Percentiles rank a stretch among this genome's conserved stretches.
These are phyloP conservation scores for Penicillium brevicompactum DNA, from an alignment of 2,329 filamentous ascomycete species.

Conservation along the genomic window DNA sequence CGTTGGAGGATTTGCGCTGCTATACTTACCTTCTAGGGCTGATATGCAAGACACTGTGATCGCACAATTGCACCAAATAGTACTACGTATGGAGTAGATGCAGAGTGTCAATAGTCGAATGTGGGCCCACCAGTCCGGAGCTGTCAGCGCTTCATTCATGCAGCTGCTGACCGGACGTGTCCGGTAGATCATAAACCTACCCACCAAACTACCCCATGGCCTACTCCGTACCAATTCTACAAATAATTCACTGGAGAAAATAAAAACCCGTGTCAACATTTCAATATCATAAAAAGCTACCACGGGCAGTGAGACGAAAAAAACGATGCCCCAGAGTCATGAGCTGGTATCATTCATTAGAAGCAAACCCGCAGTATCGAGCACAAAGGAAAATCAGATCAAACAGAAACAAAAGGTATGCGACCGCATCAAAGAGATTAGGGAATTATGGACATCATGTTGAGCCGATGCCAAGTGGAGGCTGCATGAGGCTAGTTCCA, in stretches of 20 bases:
- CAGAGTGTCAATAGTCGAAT: not conserved
- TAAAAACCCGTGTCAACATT: conserved; percentile 25
- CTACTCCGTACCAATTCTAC: no score
- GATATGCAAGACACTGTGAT: not conserved
- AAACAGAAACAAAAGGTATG: conserved; percentile 13
- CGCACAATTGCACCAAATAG: not conserved
- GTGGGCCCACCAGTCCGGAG: not conserved
- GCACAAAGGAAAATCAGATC: conserved; percentile 17
- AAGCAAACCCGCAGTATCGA: conserved; percentile 23
- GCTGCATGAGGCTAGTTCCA: conserved; percentile 29
- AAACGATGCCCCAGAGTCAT: conserved; percentile 33
- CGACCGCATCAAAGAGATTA: conserved; percentile 22
- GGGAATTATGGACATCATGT: conserved; percentile 23
- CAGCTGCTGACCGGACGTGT: not conserved
- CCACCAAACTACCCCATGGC: no score
- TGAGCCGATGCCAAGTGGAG: conserved; percentile 26
- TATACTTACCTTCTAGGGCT: not conserved
- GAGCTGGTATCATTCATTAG: conserved; percentile 43
- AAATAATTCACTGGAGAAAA: conserved; percentile 1
- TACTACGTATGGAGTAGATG: not conserved
- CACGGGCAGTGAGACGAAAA: conserved; percentile 23
- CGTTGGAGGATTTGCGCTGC: no score
- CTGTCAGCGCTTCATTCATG: not conserved
- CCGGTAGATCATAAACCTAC: no score
- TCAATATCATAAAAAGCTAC: conserved; percentile 30